A percentile compares a stretch with the other conserved stretches of the same genome.
Evolutionary conservation across 768 basidiomycete species (phyloP).

Genomic region (Amanita molliuscula): DNA sequence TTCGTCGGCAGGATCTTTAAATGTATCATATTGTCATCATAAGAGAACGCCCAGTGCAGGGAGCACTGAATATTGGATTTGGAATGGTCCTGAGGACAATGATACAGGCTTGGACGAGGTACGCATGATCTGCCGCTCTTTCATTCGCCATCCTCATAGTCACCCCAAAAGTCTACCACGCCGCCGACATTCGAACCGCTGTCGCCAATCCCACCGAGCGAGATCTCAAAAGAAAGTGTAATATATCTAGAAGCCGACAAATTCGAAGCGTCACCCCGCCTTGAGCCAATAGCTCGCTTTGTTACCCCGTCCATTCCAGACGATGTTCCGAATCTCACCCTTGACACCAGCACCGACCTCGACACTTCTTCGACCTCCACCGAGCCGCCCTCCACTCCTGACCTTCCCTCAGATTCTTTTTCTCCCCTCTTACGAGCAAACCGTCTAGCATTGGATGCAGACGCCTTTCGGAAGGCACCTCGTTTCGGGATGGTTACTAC

Average conservation of each 20-base stretch:
- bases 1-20: neutral
- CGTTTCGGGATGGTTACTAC: neutral
- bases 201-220: neutral
- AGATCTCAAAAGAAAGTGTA: neutral
- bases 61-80: conserved; percentile 5
- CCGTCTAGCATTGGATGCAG: neutral
- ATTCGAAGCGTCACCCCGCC: neutral
- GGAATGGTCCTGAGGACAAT: neutral
- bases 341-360: neutral
- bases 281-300: neutral
- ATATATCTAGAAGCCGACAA: neutral
- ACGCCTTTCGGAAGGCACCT: neutral
- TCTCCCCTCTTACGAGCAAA: neutral
- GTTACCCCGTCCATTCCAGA: neutral
- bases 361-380: neutral
- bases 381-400: neutral
- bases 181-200: neutral
- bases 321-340: neutral
- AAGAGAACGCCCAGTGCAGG: neutral
- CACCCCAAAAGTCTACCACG: neutral
- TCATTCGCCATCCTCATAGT: neutral
- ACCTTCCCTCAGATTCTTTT: neutral
- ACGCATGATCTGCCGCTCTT: neutral
- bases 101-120: neutral
- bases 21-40: conserved; percentile 1